Percentiles rank a stretch among this genome's conserved stretches.
Evolutionary conservation across 495 filamentous ascomycete species (phyloP).

Genomic region (Lindgomyces ingoldianus): DNA sequence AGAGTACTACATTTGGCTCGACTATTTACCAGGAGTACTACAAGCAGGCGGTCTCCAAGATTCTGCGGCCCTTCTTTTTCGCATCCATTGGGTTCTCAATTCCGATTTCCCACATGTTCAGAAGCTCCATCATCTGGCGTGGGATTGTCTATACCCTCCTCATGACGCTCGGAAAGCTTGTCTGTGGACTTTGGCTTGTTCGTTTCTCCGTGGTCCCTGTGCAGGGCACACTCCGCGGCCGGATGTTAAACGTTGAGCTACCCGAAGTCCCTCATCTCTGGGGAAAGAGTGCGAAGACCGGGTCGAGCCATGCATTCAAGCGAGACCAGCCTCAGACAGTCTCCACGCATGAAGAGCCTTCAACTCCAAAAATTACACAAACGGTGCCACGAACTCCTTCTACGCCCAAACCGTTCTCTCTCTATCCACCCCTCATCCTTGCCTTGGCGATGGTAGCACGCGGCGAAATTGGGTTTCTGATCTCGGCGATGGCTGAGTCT

Average conservation of each 20-base stretch:
- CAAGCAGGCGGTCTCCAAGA: slow-evolving; percentile 49
- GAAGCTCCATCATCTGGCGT: slow-evolving; percentile 63
- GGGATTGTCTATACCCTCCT: slow-evolving; percentile 70
- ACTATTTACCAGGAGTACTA: slow-evolving; percentile 61
- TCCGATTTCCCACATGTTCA: slow-evolving; percentile 70
- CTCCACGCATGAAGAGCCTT: not conserved
- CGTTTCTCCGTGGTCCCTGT: slow-evolving; percentile 43
- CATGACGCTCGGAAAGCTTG: slow-evolving; percentile 67
- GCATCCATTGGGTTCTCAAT: slow-evolving; percentile 80
- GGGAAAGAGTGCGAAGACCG: slow-evolving; percentile 17
- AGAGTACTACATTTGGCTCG: slow-evolving; percentile 35
- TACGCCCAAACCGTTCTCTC: slow-evolving; percentile 52
- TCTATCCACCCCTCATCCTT: slow-evolving; percentile 62
- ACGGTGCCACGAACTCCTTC: slow-evolving; percentile 11
- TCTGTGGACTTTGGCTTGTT: slow-evolving; percentile 66
- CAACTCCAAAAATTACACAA: not conserved
- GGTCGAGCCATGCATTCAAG: not conserved
- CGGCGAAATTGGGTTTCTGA: slow-evolving; percentile 78
- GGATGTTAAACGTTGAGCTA: slow-evolving; percentile 4
- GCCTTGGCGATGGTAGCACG: slow-evolving; percentile 69
- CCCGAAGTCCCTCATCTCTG: slow-evolving; percentile 28
- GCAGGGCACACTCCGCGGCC: not conserved
- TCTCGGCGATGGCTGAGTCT: slow-evolving; percentile 67
- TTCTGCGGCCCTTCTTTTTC: slow-evolving; percentile 77
- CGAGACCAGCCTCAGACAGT: not conserved